Base-by-base conservation (phyloP, 306 rosid genomes). In the Fragaria vesca region DNA sequence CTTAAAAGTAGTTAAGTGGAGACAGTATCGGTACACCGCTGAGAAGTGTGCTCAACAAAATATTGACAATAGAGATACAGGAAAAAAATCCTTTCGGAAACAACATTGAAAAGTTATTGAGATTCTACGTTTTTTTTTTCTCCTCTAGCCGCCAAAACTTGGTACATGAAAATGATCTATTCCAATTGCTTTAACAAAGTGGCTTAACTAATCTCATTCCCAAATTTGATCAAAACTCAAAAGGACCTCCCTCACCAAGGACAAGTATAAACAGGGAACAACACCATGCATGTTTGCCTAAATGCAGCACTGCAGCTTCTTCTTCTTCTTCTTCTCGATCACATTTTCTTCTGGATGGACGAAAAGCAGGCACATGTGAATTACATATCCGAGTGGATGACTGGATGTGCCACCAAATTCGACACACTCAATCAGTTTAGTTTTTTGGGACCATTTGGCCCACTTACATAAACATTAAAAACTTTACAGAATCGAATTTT, bases 401-500 rank as follows among this genome's bases (percentile, higher is more conserved):
- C 2, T 30, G 32, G 32, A 5, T 38, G 72, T 18, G 66, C 45
- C 79, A 65, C 8, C 80, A 21, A 63, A 76, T 76, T 38, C 0
- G 57, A 77, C 74, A 52, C 66, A 52, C 32, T 54, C 74, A 6
- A 15, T 77, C 80, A 77, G 74, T 68, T 36, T 17, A 77, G 74
- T 68, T 36, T 6, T 10, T 13, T 24, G 43, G 76, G 80, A 26
- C 42, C 40, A 9, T 20, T 17, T 24, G 66, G 13, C 7, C 20
- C 57, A 46, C 6, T 15, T 4, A 13, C 21, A 48, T 3, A n/a
- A 48, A 69, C 48, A 69, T 58, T 69, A 69, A 75, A 76, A 38
- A 15, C 10, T 55, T 73, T 73, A 57, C 17, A 24, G 40, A 30
- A 4, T 58, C 32, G 54, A 74, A 42, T 74, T 73, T 74, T 58